Conservation (phyloP, 2,329 filamentous ascomycete species). For the Hymenoscyphus fructigenus region DNA sequence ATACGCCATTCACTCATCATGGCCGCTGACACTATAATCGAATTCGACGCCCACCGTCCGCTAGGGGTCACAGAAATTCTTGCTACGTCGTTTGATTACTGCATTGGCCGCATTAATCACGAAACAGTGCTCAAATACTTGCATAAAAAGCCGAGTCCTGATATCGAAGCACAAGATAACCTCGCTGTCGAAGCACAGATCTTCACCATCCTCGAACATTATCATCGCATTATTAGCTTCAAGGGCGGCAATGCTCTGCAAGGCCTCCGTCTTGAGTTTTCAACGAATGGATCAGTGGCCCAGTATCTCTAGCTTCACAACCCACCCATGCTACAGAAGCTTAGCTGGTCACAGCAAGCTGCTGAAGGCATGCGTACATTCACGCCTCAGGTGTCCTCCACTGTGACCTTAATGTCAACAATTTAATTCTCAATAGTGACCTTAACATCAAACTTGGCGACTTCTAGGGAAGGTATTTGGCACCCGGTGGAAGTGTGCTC, state of each 20-base stretch:
- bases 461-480: not conserved
- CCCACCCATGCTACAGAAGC: not conserved
- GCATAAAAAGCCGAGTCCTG: not conserved
- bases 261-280: not conserved
- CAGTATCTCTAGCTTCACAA: not conserved
- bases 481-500: not conserved
- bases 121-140: not conserved
- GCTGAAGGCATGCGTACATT: not conserved
- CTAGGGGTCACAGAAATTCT: too few relatives aligned
- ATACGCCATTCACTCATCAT: too few relatives aligned
- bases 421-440: not conserved
- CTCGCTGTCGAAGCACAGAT: not conserved
- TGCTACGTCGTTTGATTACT: too few relatives aligned
- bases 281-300: not conserved
- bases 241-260: not conserved
- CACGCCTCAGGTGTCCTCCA: not conserved
- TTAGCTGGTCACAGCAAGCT: not conserved
- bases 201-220: not conserved
- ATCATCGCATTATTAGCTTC: not conserved
- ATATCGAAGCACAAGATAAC: too few relatives aligned
- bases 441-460: not conserved
- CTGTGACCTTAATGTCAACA: not conserved
- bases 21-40: too few relatives aligned
- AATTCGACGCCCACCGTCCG: too few relatives aligned
- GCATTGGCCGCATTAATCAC: not conserved